Percentiles rank a stretch among this genome's conserved stretches.
Conservation (phyloP, 768 basidiomycete species). For the Krasilnikovozyma curviuscula region DNA sequence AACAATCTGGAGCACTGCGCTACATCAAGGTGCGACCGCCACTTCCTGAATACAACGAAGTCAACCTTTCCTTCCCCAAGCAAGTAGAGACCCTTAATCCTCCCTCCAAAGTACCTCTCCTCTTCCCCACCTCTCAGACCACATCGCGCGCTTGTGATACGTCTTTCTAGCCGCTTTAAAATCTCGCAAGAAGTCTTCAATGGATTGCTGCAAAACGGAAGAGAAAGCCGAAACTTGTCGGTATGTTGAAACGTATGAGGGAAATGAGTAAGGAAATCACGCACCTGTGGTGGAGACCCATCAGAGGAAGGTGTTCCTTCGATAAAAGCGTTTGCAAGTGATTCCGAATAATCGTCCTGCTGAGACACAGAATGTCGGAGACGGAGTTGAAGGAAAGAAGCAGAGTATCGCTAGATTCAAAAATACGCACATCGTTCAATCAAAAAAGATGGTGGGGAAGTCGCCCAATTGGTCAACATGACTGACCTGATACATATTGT, state of each 20-base stretch:
- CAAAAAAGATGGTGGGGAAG: too few relatives aligned
- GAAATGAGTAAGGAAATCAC: background rate
- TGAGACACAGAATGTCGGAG: slow-evolving; percentile 70
- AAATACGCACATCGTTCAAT: too few relatives aligned
- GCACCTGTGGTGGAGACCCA: background rate
- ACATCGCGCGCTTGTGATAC: slow-evolving; percentile 86
- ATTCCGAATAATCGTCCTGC: slow-evolving; percentile 77
- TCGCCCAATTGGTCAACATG: too few relatives aligned
- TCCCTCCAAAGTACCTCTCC: slow-evolving; percentile 77
- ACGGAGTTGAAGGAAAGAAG: slow-evolving; percentile 73
- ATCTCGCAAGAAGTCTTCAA: slow-evolving; percentile 71
- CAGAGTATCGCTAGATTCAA: slow-evolving; percentile 46
- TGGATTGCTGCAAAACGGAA: slow-evolving; percentile 10
- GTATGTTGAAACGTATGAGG: background rate
- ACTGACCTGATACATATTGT: slow-evolving; percentile 64
- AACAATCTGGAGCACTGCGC: too few relatives aligned
- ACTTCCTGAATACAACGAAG: too few relatives aligned
- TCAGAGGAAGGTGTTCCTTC: slow-evolving; percentile 34
- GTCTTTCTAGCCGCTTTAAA: slow-evolving; percentile 70
- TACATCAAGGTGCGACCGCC: too few relatives aligned
- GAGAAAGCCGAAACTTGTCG: background rate
- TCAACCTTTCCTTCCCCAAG: too few relatives aligned
- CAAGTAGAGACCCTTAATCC: slow-evolving; percentile 14
- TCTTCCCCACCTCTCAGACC: slow-evolving; percentile 67
- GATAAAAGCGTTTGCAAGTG: slow-evolving; percentile 63